Percentiles rank a stretch among this genome's conserved stretches.
phyloP scores from a whole-genome alignment of 805 yeast species.

The Candida qinlingensis region DNA sequence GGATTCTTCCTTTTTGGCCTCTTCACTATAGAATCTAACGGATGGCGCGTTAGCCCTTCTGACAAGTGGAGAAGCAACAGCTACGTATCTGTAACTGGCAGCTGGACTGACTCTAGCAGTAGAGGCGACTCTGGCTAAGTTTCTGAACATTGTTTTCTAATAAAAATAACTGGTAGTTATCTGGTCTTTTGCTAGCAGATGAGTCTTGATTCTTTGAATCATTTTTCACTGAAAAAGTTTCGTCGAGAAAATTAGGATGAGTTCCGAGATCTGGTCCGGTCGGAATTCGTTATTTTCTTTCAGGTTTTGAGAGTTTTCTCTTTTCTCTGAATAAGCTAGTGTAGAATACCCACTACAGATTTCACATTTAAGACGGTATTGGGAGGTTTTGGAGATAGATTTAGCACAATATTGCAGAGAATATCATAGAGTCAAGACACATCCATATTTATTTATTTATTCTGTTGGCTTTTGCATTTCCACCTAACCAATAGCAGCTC shows the following conservation, averaged over 20 bases:
- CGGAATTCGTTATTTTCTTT: too few species aligned
- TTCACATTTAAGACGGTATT: too few species aligned
- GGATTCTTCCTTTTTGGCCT: conserved; percentile 22
- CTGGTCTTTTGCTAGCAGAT: background rate
- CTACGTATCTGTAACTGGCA: background rate
- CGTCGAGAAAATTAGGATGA: too few species aligned
- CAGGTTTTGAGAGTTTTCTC: too few species aligned
- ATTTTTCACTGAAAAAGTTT: too few species aligned
- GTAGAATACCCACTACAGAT: too few species aligned
- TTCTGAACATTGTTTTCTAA: conserved; percentile 17
- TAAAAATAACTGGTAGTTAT: background rate
- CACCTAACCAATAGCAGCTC: background rate
- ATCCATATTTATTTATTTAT: background rate
- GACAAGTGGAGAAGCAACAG: conserved; percentile 1
- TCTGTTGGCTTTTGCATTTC: too few species aligned
- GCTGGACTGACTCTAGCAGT: background rate
- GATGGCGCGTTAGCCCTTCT: conserved; percentile 1
- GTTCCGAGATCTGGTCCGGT: too few species aligned
- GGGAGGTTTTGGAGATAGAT: too few species aligned
- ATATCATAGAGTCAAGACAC: background rate
- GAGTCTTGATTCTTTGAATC: too few species aligned
- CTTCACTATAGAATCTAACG: conserved; percentile 24
- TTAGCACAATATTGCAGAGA: too few species aligned
- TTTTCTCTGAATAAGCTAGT: too few species aligned
- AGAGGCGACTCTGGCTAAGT: conserved; percentile 10